Evolutionary conservation across 371 early-diverging fungal species (phyloP).

Genomic region (Mucor lusitanicus): DNA sequence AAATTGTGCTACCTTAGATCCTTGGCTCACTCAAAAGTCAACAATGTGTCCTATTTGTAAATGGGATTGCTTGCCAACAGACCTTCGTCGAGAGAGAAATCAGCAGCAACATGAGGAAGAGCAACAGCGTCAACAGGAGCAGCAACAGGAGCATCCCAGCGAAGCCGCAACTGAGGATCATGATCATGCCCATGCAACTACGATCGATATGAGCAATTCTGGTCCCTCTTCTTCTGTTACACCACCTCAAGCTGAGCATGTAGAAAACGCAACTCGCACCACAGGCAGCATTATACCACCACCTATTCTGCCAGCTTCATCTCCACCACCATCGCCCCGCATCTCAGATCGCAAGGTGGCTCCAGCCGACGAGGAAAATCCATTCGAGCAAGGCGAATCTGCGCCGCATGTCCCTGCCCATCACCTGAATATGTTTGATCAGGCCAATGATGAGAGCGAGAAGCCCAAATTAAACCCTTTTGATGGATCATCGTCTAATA

Average conservation of each 20-base stretch:
- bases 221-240: neutral
- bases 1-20: slow-evolving; percentile 18
- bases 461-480: neutral
- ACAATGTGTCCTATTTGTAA: slow-evolving; percentile 43
- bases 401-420: neutral
- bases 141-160: neutral
- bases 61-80: slow-evolving; percentile 38
- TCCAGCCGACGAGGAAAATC: neutral
- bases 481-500: neutral
- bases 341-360: neutral
- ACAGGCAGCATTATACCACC: slow-evolving; percentile 3
- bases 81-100: slow-evolving; percentile 24
- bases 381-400: neutral
- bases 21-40: slow-evolving; percentile 41
- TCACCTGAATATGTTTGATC: neutral
- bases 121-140: neutral
- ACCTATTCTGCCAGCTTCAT: neutral
- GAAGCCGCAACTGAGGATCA: neutral
- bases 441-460: neutral
- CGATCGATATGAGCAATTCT: neutral
- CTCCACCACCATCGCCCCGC: neutral
- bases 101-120: neutral
- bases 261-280: neutral
- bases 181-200: neutral
- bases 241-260: neutral